Percentiles rank a stretch among this genome's conserved stretches.
Evolutionary conservation across 805 yeast species (phyloP).

Genomic region (Wickerhamomyces bovis): DNA sequence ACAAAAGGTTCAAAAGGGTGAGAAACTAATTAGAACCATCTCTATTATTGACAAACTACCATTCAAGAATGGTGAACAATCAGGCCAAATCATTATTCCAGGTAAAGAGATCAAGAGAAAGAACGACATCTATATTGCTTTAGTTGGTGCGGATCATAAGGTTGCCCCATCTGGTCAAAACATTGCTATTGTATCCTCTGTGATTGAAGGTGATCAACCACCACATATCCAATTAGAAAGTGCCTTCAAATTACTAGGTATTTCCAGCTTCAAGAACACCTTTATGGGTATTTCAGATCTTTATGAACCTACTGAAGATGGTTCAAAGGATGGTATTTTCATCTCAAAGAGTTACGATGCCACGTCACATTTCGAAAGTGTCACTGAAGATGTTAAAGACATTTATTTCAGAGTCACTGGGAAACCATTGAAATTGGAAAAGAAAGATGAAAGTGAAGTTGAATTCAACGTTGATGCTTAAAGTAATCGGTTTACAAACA

Average conservation of each 20-base stretch:
- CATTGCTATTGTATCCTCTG: slow-evolving; percentile 89
- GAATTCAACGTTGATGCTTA: slow-evolving; percentile 23
- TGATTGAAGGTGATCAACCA: slow-evolving; percentile 89
- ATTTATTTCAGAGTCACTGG: slow-evolving; percentile 89
- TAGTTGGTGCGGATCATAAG: slow-evolving; percentile 81
- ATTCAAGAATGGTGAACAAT: slow-evolving; percentile 73
- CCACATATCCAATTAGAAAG: slow-evolving; percentile 92
- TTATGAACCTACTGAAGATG: slow-evolving; percentile 83
- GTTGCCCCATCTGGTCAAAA: slow-evolving; percentile 86
- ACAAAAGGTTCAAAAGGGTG: slow-evolving; percentile 34
- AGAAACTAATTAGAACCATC: slow-evolving; percentile 42
- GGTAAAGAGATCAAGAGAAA: slow-evolving; percentile 92
- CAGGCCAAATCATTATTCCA: slow-evolving; percentile 91
- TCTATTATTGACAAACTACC: slow-evolving; percentile 87
- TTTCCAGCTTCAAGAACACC: slow-evolving; percentile 41
- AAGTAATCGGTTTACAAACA: not conserved
- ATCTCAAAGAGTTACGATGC: slow-evolving; percentile 91
- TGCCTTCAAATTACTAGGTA: slow-evolving; percentile 86
- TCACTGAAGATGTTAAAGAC: slow-evolving; percentile 96
- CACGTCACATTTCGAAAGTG: slow-evolving; percentile 89
- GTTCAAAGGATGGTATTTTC: slow-evolving; percentile 69
- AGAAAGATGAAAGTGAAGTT: slow-evolving; percentile 24
- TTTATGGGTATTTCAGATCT: slow-evolving; percentile 92
- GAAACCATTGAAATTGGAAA: slow-evolving; percentile 58
- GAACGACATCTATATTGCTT: slow-evolving; percentile 92